Base-by-base conservation (phyloP, 176 grass and related monocot species). In the Hyparrhenia diplandra region DNA sequence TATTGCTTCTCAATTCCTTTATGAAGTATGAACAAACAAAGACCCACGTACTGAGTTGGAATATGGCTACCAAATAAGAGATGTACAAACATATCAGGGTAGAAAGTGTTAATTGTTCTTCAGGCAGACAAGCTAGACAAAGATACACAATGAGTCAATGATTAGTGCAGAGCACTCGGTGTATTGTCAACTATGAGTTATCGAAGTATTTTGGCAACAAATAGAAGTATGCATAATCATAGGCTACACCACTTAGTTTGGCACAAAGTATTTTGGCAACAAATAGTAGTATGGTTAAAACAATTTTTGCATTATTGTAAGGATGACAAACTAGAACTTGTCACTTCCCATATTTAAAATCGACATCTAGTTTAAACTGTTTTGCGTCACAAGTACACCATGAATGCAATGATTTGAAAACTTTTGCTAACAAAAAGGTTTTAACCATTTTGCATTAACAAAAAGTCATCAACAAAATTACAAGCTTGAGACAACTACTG, bases 1-100 rank as follows among this genome's bases (percentile, higher is more conserved):
- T 67, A 55, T 47, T 52, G 64, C 64, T 81, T 80, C 63, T 71
- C 21, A 75, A n/a, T n/a, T n/a, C n/a, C n/a, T n/a, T n/a, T n/a
- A n/a, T n/a, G n/a, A n/a, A n/a, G n/a, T n/a, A n/a, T n/a, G n/a
- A 45, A 52, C 11, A 87, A 13, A 23, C 17, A n/a, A 45, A 43
- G 18, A 74, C 16, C 31, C 52, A n/a, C 41, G 4, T 12, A 64
- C 11, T 67, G 24, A 16, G 45, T 73, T 47, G 29, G 41, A 76
- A 82, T 60, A 69, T 76, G 25, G 25, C 18, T 40, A 52, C 8
- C 41, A 66, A 40, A 52, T 47, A 69, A 31, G 61, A 79, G 8
- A 78, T 27, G 67, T 12, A 79, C 47, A 77, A 13, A 16, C 23
- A 67, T 57, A 24, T 42, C 64, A 76, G 62, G 17, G 17, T 21